Percentiles rank a stretch among this genome's conserved stretches.
These are phyloP conservation scores for Dactylorhiza incarnata DNA, from an alignment of 106 monocot species.

Conservation along the genomic window DNA sequence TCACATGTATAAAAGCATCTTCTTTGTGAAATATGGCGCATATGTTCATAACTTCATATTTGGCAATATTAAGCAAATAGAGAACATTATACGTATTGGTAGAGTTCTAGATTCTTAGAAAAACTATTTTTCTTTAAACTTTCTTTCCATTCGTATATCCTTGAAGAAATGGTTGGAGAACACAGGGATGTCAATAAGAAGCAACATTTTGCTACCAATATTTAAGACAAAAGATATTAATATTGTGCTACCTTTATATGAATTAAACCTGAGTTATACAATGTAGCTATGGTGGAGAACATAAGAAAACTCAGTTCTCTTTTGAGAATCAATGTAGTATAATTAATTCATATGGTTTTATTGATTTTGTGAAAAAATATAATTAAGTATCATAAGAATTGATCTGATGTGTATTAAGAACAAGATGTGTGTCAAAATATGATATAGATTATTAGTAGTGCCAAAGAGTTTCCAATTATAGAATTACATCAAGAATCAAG, in stretches of 20 bases:
- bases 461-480: not conserved
- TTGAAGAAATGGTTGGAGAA: too few species aligned
- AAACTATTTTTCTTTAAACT: too few species aligned
- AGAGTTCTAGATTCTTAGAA: not conserved
- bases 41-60: not conserved
- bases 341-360: not conserved
- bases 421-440: not conserved
- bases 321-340: not conserved
- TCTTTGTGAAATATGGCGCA: not conserved
- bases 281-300: not conserved
- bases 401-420: not conserved
- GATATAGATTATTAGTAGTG: not conserved
- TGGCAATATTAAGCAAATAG: not conserved
- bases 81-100: not conserved
- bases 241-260: too few species aligned
- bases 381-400: not conserved
- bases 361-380: not conserved
- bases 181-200: too few species aligned
- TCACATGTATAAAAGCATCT: not conserved
- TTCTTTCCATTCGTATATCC: too few species aligned
- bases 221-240: too few species aligned
- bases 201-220: too few species aligned
- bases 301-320: not conserved
- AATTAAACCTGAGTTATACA: not conserved
- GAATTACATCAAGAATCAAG: not conserved